Percentiles rank a stretch among this genome's conserved stretches.
Evolutionary conservation across 2,329 filamentous ascomycete species (phyloP).

Genomic region (Alternaria novae-zelandiae): DNA sequence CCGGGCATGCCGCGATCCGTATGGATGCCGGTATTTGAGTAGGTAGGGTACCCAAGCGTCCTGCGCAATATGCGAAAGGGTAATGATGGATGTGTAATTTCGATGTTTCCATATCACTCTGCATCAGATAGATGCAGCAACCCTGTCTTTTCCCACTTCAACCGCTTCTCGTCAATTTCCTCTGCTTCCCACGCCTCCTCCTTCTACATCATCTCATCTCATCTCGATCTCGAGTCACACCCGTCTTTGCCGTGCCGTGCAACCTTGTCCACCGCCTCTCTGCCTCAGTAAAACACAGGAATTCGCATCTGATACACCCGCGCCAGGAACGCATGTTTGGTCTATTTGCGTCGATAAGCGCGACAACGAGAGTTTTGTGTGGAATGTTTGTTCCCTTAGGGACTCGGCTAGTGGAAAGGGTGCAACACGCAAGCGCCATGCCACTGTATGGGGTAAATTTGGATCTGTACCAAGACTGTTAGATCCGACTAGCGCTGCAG

Average conservation of each 20-base stretch:
- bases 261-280: background rate
- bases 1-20: background rate
- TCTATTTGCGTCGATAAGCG: constrained; percentile 15
- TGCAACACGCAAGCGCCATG: constrained; percentile 10
- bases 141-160: constrained; percentile 6
- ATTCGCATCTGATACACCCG: constrained; percentile 11
- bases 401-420: constrained; percentile 1
- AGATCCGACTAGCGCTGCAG: constrained; percentile 12
- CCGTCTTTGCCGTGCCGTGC: constrained; percentile 7
- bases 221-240: background rate
- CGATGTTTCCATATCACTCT: background rate
- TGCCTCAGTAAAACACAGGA: constrained; percentile 11
- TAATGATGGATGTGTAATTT: background rate
- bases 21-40: background rate
- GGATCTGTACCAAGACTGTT: constrained; percentile 15
- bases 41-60: background rate
- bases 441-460: constrained; percentile 28
- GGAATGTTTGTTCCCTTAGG: background rate
- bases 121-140: constrained; percentile 10
- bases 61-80: background rate
- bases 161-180: constrained; percentile 3
- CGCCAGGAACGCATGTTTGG: constrained; percentile 11
- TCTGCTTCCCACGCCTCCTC: background rate
- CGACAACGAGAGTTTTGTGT: constrained; percentile 20
- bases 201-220: background rate